Conservation (phyloP, 1,139 yeast species). For the Saccharomycopsis phalli region DNA sequence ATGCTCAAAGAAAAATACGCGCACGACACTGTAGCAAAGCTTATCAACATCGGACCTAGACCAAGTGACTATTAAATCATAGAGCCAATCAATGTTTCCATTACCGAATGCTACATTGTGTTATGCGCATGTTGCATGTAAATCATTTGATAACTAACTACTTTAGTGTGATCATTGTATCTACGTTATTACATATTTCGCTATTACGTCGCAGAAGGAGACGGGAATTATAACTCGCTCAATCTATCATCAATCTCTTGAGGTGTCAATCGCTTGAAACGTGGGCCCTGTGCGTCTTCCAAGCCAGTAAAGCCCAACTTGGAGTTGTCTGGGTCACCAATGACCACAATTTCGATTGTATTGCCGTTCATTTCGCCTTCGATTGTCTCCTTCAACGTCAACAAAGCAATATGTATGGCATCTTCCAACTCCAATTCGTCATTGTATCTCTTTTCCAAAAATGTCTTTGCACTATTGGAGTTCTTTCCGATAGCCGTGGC, state of each 20-base stretch:
- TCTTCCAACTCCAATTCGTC: slow-evolving; percentile 95
- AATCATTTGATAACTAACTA: too few species aligned
- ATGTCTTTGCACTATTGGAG: slow-evolving; percentile 88
- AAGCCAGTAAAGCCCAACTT: slow-evolving; percentile 82
- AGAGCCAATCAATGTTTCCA: too few species aligned
- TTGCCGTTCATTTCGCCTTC: slow-evolving; percentile 98
- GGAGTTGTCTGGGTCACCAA: slow-evolving; percentile 78
- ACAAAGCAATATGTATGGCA: slow-evolving; percentile 91
- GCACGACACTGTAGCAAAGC: too few species aligned
- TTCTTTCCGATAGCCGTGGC: slow-evolving; percentile 99
- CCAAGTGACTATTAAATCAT: too few species aligned
- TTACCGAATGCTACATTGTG: too few species aligned
- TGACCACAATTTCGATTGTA: slow-evolving; percentile 85
- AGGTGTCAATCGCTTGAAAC: slow-evolving; percentile 74
- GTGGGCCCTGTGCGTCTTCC: slow-evolving; percentile 67
- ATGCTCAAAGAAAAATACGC: too few species aligned
- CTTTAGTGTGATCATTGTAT: too few species aligned
- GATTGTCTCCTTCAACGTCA: slow-evolving; percentile 91
- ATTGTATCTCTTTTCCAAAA: slow-evolving; percentile 96
- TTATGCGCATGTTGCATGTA: too few species aligned
- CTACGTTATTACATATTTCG: too few species aligned
- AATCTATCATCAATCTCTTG: slow-evolving; percentile 94
- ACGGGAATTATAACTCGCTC: slow-evolving; percentile 59
- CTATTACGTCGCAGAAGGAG: too few species aligned
- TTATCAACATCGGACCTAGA: too few species aligned